These are phyloP conservation scores for Volutella citrinella DNA, from an alignment of 2,329 filamentous ascomycete genomes.

Conservation along the genomic window DNA sequence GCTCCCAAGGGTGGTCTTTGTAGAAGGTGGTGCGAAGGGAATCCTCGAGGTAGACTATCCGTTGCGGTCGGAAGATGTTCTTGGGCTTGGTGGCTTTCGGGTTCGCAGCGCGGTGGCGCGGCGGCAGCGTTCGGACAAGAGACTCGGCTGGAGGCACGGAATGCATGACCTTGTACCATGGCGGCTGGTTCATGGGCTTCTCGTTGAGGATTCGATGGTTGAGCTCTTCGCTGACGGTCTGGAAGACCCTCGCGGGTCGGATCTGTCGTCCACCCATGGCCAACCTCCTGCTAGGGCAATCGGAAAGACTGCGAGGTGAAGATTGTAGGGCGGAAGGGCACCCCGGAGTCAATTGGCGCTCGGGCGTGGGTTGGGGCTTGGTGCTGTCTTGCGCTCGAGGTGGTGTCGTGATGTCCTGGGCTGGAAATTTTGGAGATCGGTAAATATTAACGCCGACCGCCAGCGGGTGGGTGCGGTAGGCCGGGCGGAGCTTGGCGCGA, in stretches of 20 bases:
- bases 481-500: conserved; percentile 20
- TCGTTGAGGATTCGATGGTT: conserved; percentile 37
- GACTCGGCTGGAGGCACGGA: conserved; percentile 57
- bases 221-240: conserved; percentile 43
- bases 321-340: no score
- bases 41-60: conserved; percentile 81
- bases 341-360: conserved; percentile 21
- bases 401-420: conserved; percentile 10
- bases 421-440: conserved; percentile 31
- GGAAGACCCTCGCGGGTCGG: conserved; percentile 45
- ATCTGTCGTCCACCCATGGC: conserved; percentile 44
- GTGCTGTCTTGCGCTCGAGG: conserved; percentile 11
- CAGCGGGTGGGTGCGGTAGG: conserved; percentile 12
- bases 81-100: conserved; percentile 56
- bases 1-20: conserved; percentile 93
- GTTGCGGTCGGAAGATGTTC: conserved; percentile 76
- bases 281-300: conserved; percentile 3
- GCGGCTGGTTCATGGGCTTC: conserved; percentile 33
- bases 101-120: conserved; percentile 40
- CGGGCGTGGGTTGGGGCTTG: conserved; percentile 9
- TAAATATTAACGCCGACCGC: conserved; percentile 28
- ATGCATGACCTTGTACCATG: conserved; percentile 52
- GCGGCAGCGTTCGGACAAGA: conserved; percentile 50
- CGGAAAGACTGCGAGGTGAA: background rate
- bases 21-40: conserved; percentile 77